Conservation (phyloP, 2,329 filamentous ascomycete species). For the Aspergillus cejpii region DNA sequence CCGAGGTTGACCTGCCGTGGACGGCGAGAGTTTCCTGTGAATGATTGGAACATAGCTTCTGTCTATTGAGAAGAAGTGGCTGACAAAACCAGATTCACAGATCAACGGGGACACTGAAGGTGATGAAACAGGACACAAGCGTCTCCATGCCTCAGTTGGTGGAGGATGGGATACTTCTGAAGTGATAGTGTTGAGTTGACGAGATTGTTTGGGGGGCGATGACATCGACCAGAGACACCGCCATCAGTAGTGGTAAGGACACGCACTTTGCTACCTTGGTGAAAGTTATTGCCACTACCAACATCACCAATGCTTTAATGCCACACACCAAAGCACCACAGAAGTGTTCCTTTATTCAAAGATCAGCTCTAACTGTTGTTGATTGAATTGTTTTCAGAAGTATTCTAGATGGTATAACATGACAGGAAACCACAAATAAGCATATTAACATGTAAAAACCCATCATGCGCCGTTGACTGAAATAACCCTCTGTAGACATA, state of each 20-base stretch:
- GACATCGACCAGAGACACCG: constrained; percentile 23
- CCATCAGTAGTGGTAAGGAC: constrained; percentile 4
- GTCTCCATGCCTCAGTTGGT: constrained; percentile 17
- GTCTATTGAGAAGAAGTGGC: constrained; percentile 7
- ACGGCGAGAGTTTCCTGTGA: constrained; percentile 78
- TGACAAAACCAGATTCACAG: constrained; percentile 3
- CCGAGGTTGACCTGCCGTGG: constrained; percentile 91
- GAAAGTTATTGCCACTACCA: neutral
- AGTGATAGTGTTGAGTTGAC: constrained; percentile 6
- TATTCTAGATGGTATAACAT: constrained; percentile 6
- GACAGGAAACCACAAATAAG: constrained; percentile 7
- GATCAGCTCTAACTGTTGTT: neutral
- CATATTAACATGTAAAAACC: constrained; percentile 13
- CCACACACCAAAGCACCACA: constrained; percentile 8
- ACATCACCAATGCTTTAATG: constrained; percentile 1
- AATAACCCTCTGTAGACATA: constrained; percentile 4
- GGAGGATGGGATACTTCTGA: neutral
- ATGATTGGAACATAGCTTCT: constrained; percentile 74
- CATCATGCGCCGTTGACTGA: constrained; percentile 16
- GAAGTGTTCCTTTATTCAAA: neutral
- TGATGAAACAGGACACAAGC: constrained; percentile 12
- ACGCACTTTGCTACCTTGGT: constrained; percentile 6
- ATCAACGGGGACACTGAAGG: constrained; percentile 8
- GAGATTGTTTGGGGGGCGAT: constrained; percentile 16
- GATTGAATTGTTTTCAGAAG: neutral